Evolutionary conservation across 2,329 filamentous ascomycete species (phyloP), one percentile per base, ranked within the genome.

Genomic region (Verticillium tricorpus): DNA sequence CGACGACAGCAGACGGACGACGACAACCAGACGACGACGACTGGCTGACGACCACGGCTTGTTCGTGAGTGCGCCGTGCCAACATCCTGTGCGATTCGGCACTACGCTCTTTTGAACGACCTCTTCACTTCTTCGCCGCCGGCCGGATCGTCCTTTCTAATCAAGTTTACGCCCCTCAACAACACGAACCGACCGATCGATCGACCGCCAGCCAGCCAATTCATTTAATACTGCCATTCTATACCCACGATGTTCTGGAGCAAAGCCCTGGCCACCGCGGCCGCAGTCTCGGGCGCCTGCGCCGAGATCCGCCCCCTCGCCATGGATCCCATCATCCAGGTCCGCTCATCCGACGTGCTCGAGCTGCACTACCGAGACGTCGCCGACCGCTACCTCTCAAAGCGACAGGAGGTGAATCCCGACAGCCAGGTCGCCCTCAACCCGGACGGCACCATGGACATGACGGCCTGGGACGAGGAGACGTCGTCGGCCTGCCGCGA

Each of bases 401-500:
- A 67, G 31, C 69, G 63, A 63, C 65, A 60, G 59, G 59, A 57
- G 39, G 22, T 45, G n/a, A 25, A 40, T 31, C 32, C 52, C 31
- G 60, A 58, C 37, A 65, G 63, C 28, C 72, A 72, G 39, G 71
- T 78, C 31, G 65, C 71, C 22, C 67, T 80, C 58, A 78, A 76
- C 61, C 65, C 72, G 32, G 74, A 82, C 65, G 79, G 78, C 59
- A 75, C 73, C n/a, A 70, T 83, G 66, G 83, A 88, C 74, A 71
- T 82, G 69, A 80, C 80, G 3, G 74, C 78, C 7, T 90, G 87
- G 87, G 78, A 88, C 64, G 67, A 69, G 3, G 72, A 79, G 54
- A 89, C 64, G 8, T 77, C 80, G 35, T 69, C 76, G 12, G 88
- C 88, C 25, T 95, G 91, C 73, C 77, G 76, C 55, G 69, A 76